phyloP scores from a whole-genome alignment of 768 basidiomycete species.

The Rhizopogon salebrosus region DNA sequence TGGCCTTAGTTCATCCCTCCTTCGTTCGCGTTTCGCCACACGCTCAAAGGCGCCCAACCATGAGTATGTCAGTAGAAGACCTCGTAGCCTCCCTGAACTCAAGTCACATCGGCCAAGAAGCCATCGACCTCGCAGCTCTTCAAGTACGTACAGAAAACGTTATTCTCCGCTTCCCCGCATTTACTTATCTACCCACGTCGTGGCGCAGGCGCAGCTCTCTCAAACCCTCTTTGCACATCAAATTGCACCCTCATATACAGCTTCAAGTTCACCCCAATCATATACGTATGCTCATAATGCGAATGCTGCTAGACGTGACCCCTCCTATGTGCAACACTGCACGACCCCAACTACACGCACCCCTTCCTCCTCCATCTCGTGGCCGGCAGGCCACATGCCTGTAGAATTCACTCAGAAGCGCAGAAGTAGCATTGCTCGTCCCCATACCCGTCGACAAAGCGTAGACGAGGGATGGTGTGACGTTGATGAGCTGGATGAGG shows the following conservation, averaged over 20 bases:
- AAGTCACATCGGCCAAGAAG: constrained; percentile 49
- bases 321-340: constrained; percentile 33
- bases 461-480: constrained; percentile 24
- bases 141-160: constrained; percentile 29
- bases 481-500: constrained; percentile 39
- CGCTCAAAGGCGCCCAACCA: constrained; percentile 15
- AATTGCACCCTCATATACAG: constrained; percentile 14
- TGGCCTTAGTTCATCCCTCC: constrained; percentile 2
- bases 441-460: constrained; percentile 15
- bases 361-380: constrained; percentile 23
- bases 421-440: constrained; percentile 22
- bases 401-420: constrained; percentile 21
- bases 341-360: constrained; percentile 35
- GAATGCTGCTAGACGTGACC: constrained; percentile 23
- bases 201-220: constrained; percentile 38
- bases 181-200: constrained; percentile 12
- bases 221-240: constrained; percentile 36
- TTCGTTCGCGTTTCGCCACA: constrained; percentile 4
- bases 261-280: constrained; percentile 12
- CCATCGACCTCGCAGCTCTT: constrained; percentile 43
- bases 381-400: constrained; percentile 22
- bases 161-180: constrained; percentile 11
- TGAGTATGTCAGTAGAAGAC: constrained; percentile 47
- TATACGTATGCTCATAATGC: constrained; percentile 16
- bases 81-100: constrained; percentile 42